Evolutionary conservation across 768 basidiomycete genomes (phyloP).

Genomic region (Mycena sanguinolenta): DNA sequence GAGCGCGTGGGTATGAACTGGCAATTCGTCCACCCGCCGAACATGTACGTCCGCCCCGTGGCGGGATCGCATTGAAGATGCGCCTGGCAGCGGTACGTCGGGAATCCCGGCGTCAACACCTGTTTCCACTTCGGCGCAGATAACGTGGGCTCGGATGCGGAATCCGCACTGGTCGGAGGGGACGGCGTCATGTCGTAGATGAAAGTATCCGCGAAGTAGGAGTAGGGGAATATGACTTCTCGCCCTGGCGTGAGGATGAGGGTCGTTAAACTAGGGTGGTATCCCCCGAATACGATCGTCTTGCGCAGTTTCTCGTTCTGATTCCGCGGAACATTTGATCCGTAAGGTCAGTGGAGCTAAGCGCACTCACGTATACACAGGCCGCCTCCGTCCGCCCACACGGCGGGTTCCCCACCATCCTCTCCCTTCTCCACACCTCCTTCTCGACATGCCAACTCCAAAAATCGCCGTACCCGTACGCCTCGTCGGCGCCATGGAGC

Average conservation of each 20-base stretch:
- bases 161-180: not conserved
- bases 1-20: constrained; percentile 49
- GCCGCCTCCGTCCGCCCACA: constrained; percentile 48
- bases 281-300: constrained; percentile 56
- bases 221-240: constrained; percentile 42
- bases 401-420: constrained; percentile 46
- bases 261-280: constrained; percentile 47
- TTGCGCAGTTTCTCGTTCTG: constrained; percentile 43
- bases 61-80: constrained; percentile 49
- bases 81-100: constrained; percentile 55
- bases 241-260: constrained; percentile 17
- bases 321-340: not conserved
- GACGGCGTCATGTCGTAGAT: constrained; percentile 38
- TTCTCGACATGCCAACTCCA: constrained; percentile 49
- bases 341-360: not conserved
- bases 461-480: constrained; percentile 44
- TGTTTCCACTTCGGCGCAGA: constrained; percentile 50
- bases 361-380: constrained; percentile 43
- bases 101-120: constrained; percentile 55
- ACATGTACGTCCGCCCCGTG: constrained; percentile 54
- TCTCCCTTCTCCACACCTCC: constrained; percentile 47
- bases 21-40: constrained; percentile 56
- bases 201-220: constrained; percentile 59
- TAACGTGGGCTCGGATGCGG: not conserved
- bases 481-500: constrained; percentile 37